A percentile compares a stretch with the other conserved stretches of the same genome.
phyloP scores from a whole-genome alignment of 2,329 filamentous ascomycete species.

The Pseudophaeomoniella oleicola region DNA sequence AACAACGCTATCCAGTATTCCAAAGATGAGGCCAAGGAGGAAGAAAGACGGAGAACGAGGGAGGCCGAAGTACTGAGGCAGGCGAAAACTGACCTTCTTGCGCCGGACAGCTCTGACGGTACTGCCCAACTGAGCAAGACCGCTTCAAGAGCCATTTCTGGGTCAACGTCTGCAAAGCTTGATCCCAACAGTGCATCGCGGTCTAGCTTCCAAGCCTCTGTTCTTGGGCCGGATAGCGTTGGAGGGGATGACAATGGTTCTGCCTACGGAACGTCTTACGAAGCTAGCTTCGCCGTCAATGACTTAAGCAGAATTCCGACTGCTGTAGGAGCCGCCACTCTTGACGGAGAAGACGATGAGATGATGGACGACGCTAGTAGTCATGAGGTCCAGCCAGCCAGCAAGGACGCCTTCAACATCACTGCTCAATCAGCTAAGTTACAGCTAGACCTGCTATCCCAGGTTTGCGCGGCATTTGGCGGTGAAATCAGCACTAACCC shows the following conservation, averaged over 20 bases:
- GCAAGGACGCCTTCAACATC: conserved; percentile 91
- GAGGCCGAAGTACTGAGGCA: conserved; percentile 63
- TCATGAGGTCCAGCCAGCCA: conserved; percentile 53
- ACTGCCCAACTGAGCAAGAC: conserved; percentile 14
- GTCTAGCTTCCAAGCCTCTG: conserved; percentile 34
- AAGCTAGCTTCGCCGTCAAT: conserved; percentile 36
- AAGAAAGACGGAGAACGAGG: conserved; percentile 60
- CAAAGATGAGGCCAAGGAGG: conserved; percentile 90
- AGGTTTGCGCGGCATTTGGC: conserved; percentile 71
- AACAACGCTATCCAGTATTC: conserved; percentile 99
- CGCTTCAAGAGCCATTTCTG: conserved; percentile 21
- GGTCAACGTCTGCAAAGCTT: conserved; percentile 17
- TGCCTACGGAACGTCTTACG: conserved; percentile 35
- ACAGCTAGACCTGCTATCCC: conserved; percentile 78
- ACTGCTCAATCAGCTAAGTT: conserved; percentile 89
- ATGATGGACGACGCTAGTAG: conserved; percentile 69
- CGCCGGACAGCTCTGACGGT: neutral
- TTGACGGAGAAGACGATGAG: conserved; percentile 52
- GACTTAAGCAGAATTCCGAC: conserved; percentile 35
- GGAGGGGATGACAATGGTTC: conserved; percentile 39
- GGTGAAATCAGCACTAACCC: conserved; percentile 48
- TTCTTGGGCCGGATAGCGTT: conserved; percentile 29
- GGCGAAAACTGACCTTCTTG: conserved; percentile 60
- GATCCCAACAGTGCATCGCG: conserved; percentile 26
- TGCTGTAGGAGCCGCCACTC: conserved; percentile 31